Base-by-base conservation (phyloP, 2,329 filamentous ascomycete species). In the Exophiala mesophila region DNA sequence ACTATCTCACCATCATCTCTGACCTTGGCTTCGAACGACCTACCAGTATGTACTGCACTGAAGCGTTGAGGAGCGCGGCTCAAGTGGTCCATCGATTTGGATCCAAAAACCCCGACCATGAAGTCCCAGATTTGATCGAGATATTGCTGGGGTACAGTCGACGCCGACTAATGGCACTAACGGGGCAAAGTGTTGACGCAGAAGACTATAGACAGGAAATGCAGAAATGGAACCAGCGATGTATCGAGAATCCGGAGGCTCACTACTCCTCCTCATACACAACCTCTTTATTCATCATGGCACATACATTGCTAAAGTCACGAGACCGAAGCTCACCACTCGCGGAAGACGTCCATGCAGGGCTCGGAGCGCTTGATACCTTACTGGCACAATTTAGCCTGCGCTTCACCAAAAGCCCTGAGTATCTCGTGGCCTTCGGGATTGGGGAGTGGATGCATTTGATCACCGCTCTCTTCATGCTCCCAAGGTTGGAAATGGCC, bases 21-120 rank as follows among this genome's bases (percentile, higher is more conserved):
- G 44, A 44, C 24, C 44, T 50, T 5, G 47, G 47, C 5, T 50
- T 39, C 30, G 47, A 50, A 13, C 33, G 47, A 16, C 37, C 40
- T 5, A 40, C 46, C 30, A 36, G 34, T 8, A 50, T 50, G 47
- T 40, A 26, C 12, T 44, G 44, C 34, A 41, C 39, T 24, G 30
- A 29, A 7, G 44, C 33, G 10, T 31, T 50, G 19, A 18, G 7
- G 20, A 18, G 5, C 7, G 32, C 32, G 15, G 32, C 32, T 4
- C 32, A 19, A 4, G 32, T 34, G 6, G 12, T 26, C 23, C 7
- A 26, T 12, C 7, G 6, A 12, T 6, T 12, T 26, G 23, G 12
- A 7, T 12, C 23, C 6, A 12, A 12, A 26, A 12, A 12, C 12
- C 32, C 29, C 6, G 46, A 49, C 39, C 29, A 30, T 19, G 39